phyloP scores from a whole-genome alignment of 257 asterid genomes.

The Rehmannia glutinosa region DNA sequence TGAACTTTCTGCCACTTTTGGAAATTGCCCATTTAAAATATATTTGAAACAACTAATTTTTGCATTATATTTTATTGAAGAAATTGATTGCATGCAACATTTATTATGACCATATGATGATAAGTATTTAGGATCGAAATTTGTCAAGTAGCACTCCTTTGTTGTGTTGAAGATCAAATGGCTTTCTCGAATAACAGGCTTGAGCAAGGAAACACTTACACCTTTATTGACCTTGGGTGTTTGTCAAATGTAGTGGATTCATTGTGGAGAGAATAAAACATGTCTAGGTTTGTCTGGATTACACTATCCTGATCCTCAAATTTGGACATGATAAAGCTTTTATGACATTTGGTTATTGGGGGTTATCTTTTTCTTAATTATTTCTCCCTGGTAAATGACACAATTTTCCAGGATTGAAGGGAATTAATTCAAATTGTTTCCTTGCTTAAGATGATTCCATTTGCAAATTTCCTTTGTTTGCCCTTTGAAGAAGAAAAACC shows the following conservation, averaged over 20 bases:
- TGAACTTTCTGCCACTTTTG: not conserved
- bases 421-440: not conserved
- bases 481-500: not conserved
- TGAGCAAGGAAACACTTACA: not conserved
- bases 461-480: not conserved
- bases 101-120: not conserved
- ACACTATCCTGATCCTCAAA: not conserved
- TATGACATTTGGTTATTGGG: not conserved
- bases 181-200: not conserved
- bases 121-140: not conserved
- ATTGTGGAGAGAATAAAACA: too few relatives aligned
- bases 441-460: not conserved
- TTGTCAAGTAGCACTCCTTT: not conserved
- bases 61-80: not conserved
- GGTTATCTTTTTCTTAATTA: too few relatives aligned
- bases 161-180: not conserved
- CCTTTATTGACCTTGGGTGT: not conserved
- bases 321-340: not conserved
- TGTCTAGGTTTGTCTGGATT: not conserved
- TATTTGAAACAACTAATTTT: not conserved
- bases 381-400: too few relatives aligned
- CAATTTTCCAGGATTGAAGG: not conserved
- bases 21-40: not conserved
- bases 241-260: too few relatives aligned
- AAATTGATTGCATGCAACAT: not conserved